Percentiles rank a stretch among this genome's conserved stretches.
phyloP scores from a whole-genome alignment of 2,329 filamentous ascomycete genomes.

The Bipolaris gigantea region DNA sequence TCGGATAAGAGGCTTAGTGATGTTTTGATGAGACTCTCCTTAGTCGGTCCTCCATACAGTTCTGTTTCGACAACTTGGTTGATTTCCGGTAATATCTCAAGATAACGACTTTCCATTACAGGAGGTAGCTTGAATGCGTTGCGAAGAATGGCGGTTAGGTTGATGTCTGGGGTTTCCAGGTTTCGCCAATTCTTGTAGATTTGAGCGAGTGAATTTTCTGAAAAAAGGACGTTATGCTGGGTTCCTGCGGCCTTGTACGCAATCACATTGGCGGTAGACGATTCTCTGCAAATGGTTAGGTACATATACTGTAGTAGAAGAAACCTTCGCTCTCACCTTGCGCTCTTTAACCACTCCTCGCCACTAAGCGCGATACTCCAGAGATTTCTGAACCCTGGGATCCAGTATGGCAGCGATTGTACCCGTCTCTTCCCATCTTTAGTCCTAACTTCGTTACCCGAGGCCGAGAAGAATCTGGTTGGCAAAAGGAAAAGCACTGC shows the following conservation, averaged over 20 bases:
- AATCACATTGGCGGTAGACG: slow-evolving; percentile 49
- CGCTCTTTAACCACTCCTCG: slow-evolving; percentile 48
- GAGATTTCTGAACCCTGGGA: slow-evolving; percentile 61
- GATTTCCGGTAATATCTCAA: slow-evolving; percentile 35
- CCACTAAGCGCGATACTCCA: slow-evolving; percentile 53
- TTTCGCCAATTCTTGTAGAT: slow-evolving; percentile 23
- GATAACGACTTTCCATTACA: slow-evolving; percentile 21
- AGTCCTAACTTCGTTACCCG: slow-evolving; percentile 12
- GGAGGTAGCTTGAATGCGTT: slow-evolving; percentile 38
- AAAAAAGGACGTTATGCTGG: slow-evolving; percentile 55
- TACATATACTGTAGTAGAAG: neutral
- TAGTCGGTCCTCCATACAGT: slow-evolving; percentile 53
- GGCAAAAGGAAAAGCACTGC: slow-evolving; percentile 32
- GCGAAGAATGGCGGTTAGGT: slow-evolving; percentile 25
- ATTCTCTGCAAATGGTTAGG: slow-evolving; percentile 33
- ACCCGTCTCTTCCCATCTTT: slow-evolving; percentile 46
- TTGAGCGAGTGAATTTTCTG: slow-evolving; percentile 50
- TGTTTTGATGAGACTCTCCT: slow-evolving; percentile 45
- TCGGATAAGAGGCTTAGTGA: slow-evolving; percentile 38
- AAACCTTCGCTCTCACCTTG: slow-evolving; percentile 40
- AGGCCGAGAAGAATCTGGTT: slow-evolving; percentile 36
- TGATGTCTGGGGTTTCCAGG: slow-evolving; percentile 26
- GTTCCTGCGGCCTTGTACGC: slow-evolving; percentile 54
- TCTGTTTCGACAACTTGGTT: slow-evolving; percentile 42
- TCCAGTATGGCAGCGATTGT: slow-evolving; percentile 60